These are phyloP conservation scores for Apiotrichum gracile DNA, from an alignment of 1,284 basidiomycete species.

Conservation along the genomic window DNA sequence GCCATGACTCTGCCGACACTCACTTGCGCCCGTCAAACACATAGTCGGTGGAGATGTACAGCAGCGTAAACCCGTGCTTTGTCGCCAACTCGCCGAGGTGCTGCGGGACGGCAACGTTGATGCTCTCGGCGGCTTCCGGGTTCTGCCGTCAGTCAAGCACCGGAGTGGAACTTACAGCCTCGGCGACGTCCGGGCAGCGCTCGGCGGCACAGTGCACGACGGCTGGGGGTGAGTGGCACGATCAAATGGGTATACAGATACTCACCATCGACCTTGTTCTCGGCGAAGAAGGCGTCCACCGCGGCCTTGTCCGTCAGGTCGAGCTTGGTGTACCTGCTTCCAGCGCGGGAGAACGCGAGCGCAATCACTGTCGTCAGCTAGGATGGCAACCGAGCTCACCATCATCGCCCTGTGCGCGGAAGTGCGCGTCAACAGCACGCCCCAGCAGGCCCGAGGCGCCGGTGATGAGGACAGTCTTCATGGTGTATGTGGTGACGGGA, in stretches of 20 bases:
- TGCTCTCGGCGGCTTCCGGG: constrained; percentile 46
- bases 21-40: constrained; percentile 44
- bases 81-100: constrained; percentile 40
- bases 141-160: constrained; percentile 27
- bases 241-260: not conserved
- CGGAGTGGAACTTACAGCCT: constrained; percentile 26
- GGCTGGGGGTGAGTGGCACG: constrained; percentile 17
- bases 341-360: constrained; percentile 46
- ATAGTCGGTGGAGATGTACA: constrained; percentile 52
- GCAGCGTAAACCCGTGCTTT: constrained; percentile 39
- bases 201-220: constrained; percentile 53
- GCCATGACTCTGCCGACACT: not conserved
- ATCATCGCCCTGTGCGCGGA: constrained; percentile 29
- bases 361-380: constrained; percentile 35
- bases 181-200: constrained; percentile 46
- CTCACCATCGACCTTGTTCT: constrained; percentile 41
- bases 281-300: constrained; percentile 43
- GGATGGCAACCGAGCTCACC: constrained; percentile 13
- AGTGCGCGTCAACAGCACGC: constrained; percentile 43
- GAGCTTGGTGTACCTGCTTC: constrained; percentile 42
- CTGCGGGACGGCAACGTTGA: constrained; percentile 50
- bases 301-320: constrained; percentile 48
- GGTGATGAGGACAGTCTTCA: constrained; percentile 26
- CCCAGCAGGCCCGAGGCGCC: constrained; percentile 52
- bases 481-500: no score